Evolutionary conservation across 495 filamentous ascomycete species (phyloP).

Genomic region (Penicillium odoratum): DNA sequence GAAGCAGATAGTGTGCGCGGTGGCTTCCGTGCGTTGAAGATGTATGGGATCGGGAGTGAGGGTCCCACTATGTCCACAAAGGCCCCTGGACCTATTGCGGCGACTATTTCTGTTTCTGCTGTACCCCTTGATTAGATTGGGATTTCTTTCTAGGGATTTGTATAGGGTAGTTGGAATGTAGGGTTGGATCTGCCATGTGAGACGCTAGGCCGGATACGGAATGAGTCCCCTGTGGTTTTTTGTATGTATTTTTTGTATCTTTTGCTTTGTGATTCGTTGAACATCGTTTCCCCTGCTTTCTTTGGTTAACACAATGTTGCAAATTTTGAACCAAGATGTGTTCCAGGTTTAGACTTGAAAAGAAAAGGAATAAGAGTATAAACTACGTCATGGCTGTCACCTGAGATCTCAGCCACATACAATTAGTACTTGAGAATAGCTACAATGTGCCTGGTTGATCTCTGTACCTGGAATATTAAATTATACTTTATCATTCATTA

Average conservation of each 20-base stretch:
- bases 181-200: conserved; percentile 22
- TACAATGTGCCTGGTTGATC: no score
- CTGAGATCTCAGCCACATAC: neutral
- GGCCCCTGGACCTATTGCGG: conserved; percentile 7
- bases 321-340: neutral
- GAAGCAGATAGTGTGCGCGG: conserved; percentile 52
- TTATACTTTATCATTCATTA: neutral
- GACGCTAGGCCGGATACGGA: conserved; percentile 19
- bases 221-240: neutral
- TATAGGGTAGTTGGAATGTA: conserved; percentile 20
- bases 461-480: neutral
- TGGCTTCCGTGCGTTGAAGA: conserved; percentile 36
- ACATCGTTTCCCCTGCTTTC: neutral
- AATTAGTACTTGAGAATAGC: neutral
- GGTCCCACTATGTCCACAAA: neutral
- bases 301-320: conserved; percentile 3
- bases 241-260: neutral
- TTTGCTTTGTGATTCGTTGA: neutral
- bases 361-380: neutral
- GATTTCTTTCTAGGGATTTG: neutral
- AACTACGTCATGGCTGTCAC: no score
- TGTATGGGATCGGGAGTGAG: conserved; percentile 30
- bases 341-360: neutral
- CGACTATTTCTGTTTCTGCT: conserved; percentile 22
- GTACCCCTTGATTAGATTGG: conserved; percentile 24